Evolutionary conservation across 495 filamentous ascomycete species (phyloP), one percentile per base, ranked within the genome.

Genomic region (Penicillium pulvis): DNA sequence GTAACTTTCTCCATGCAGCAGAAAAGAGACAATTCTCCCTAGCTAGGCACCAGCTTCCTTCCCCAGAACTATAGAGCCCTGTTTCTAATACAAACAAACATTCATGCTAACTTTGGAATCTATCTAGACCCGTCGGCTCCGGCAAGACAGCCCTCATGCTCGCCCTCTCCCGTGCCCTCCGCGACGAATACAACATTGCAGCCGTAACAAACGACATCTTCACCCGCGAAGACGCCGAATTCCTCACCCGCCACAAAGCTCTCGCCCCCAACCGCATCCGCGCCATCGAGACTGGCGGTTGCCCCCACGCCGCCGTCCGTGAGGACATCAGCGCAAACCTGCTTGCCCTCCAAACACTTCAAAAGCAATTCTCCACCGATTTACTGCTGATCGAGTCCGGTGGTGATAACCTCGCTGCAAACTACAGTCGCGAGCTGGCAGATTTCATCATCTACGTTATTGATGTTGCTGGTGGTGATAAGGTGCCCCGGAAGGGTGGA

Each of bases 191-290:
- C 79, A 91, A 87, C 66, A 87, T 98, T 63, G 94, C 94, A 4
- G 94, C 93, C 41, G 93, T 98, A 3, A 98, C 94, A 30, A 98
- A 98, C 79, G 94, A 98, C 79, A 98, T 98, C 81, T 98, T 98
- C 83, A 98, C 94, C 26, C 89, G 90, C 58, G 94, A 98, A 79
- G 94, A 98, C 77, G 90, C 91, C 75, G 94, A 98, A 69, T 98
- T 98, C 82, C 89, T 98, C 1, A 93, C 90, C 54, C 85, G 86
- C 44, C 82, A 97, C 82, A 74, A 81, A 58, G 94, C 94, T 28
- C 89, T 98, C 1, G 87, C 93, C 0, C 77, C 93, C 0, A 61
- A 72, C 2, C 90, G 93, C 49, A 97, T 98, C 79, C 84, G 86
- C 58, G 94, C 94, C 66, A 98, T 98, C 76, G 94, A 98, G 75